Evolutionary conservation across 345 rosid genomes (phyloP).

Genomic region (Cardamine occulta): DNA sequence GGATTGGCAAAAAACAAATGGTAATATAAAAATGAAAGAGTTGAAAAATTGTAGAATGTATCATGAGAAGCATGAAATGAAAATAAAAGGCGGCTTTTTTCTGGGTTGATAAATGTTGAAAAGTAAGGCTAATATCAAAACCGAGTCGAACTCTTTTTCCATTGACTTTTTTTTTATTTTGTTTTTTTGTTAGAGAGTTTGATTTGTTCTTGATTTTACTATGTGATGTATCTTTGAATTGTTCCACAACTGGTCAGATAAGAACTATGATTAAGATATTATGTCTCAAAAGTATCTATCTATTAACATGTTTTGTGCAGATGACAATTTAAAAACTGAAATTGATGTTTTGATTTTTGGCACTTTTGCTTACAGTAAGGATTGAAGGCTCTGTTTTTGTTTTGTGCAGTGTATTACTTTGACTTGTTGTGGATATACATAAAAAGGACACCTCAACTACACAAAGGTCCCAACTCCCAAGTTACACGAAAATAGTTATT

Average conservation of each 20-base stretch:
- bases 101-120: slow-evolving; percentile 23
- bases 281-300: background rate
- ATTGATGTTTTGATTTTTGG: slow-evolving; percentile 22
- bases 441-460: background rate
- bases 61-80: slow-evolving; percentile 43
- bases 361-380: slow-evolving; percentile 5
- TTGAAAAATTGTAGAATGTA: slow-evolving; percentile 26
- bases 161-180: background rate
- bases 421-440: background rate
- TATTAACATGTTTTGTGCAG: slow-evolving; percentile 6
- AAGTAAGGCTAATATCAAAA: slow-evolving; percentile 18
- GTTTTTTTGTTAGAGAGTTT: too few species aligned
- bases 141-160: slow-evolving; percentile 24
- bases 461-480: background rate
- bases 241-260: slow-evolving; percentile 22
- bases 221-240: slow-evolving; percentile 10
- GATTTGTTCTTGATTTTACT: background rate
- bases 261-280: slow-evolving; percentile 3
- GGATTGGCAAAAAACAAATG: background rate
- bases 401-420: slow-evolving; percentile 5
- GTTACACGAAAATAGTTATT: background rate
- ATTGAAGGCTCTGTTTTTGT: slow-evolving; percentile 7
- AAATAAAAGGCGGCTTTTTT: slow-evolving; percentile 3
- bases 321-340: background rate
- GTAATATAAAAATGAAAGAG: slow-evolving; percentile 1